A percentile compares a stretch with the other conserved stretches of the same genome.
Evolutionary conservation across 2,329 filamentous ascomycete genomes (phyloP).

Genomic region (Nemania serpens): DNA sequence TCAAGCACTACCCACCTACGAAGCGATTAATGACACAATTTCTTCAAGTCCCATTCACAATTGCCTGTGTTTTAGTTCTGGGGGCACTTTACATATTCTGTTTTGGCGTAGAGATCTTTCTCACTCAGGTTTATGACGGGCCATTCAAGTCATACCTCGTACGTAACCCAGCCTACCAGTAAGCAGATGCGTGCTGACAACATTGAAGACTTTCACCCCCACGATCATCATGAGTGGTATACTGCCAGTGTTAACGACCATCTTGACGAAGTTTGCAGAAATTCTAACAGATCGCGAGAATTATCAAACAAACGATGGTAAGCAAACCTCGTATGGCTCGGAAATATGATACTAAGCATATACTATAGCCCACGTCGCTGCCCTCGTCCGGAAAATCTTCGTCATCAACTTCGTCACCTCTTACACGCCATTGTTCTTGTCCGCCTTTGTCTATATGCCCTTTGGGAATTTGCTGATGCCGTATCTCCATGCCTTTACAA

Average conservation of each 20-base stretch:
- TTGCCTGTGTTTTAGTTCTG: conserved; percentile 72
- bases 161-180: conserved; percentile 40
- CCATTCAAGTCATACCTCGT: conserved; percentile 85
- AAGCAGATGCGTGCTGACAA: conserved; percentile 18
- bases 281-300: conserved; percentile 84
- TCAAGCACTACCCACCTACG: conserved; percentile 74
- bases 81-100: conserved; percentile 83
- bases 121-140: conserved; percentile 90
- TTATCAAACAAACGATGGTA: conserved; percentile 81
- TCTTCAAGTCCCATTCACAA: conserved; percentile 82
- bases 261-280: conserved; percentile 78
- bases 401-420: conserved; percentile 96
- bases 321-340: neutral
- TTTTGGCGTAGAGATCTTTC: conserved; percentile 94
- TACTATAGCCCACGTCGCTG: conserved; percentile 70
- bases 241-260: conserved; percentile 75
- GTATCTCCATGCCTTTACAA: conserved; percentile 80
- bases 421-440: conserved; percentile 89
- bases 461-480: conserved; percentile 85
- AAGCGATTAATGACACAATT: conserved; percentile 79
- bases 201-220: conserved; percentile 75
- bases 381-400: conserved; percentile 90
- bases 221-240: conserved; percentile 83
- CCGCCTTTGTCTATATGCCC: conserved; percentile 91
- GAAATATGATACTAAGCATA: conserved; percentile 29